Conservation (phyloP, 2,329 filamentous ascomycete species). For the Colletotrichum phormii region DNA sequence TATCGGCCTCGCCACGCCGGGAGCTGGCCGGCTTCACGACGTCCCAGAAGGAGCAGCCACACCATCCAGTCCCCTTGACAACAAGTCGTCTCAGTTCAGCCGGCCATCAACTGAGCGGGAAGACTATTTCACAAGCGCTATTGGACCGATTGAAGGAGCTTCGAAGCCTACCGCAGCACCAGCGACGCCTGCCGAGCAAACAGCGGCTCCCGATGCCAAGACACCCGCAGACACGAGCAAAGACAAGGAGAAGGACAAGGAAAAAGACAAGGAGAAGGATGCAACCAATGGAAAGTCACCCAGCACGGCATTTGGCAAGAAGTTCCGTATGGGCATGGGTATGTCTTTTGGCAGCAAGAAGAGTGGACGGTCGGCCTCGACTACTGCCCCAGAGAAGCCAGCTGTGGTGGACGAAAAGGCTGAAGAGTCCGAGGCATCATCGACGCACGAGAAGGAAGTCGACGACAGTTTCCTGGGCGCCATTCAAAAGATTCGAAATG, state of each 20-base stretch:
- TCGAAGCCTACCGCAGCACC: slow-evolving; percentile 61
- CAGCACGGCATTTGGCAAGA: slow-evolving; percentile 80
- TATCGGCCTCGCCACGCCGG: slow-evolving; percentile 82
- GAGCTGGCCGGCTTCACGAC: slow-evolving; percentile 53
- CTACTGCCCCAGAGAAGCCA: slow-evolving; percentile 77
- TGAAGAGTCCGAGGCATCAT: slow-evolving; percentile 73
- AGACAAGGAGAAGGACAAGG: slow-evolving; percentile 56
- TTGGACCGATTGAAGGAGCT: slow-evolving; percentile 59
- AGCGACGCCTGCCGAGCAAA: slow-evolving; percentile 57
- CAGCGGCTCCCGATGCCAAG: slow-evolving; percentile 56
- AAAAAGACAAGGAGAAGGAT: slow-evolving; percentile 58
- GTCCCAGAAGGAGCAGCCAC: slow-evolving; percentile 60
- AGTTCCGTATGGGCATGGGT: slow-evolving; percentile 78
- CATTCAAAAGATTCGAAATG: slow-evolving; percentile 77
- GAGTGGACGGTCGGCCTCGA: slow-evolving; percentile 75
- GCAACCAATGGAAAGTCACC: slow-evolving; percentile 66
- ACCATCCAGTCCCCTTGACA: slow-evolving; percentile 62
- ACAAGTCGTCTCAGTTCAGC: slow-evolving; percentile 65
- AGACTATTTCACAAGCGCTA: slow-evolving; percentile 82
- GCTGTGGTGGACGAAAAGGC: slow-evolving; percentile 81
- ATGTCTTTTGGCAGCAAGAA: slow-evolving; percentile 85
- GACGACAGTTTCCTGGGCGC: slow-evolving; percentile 81
- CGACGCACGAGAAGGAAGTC: slow-evolving; percentile 76
- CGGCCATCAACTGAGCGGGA: slow-evolving; percentile 72
- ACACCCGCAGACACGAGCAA: slow-evolving; percentile 54